phyloP scores from a whole-genome alignment of 768 basidiomycete species.

The Amyloporia xantha region DNA sequence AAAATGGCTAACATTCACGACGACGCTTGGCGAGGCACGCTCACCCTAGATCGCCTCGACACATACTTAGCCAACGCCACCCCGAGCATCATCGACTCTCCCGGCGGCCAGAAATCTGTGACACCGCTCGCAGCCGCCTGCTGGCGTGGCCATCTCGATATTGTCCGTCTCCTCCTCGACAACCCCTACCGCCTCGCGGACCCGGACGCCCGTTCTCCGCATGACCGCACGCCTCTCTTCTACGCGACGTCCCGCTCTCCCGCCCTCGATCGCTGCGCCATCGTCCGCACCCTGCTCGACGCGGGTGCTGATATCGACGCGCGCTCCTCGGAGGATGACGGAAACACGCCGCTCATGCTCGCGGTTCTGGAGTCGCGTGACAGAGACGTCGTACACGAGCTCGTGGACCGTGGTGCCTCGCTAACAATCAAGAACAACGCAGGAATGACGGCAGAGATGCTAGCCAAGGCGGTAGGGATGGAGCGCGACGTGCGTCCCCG shows the following conservation, averaged over 20 bases:
- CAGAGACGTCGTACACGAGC: neutral
- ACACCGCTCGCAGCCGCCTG: slow-evolving; percentile 2
- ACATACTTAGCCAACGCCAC: neutral
- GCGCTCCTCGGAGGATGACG: neutral
- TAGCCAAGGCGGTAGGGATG: neutral
- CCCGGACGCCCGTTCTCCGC: neutral
- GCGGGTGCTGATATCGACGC: neutral
- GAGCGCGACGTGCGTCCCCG: neutral
- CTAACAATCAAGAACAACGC: neutral
- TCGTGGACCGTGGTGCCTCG: slow-evolving; percentile 1
- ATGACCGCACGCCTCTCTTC: neutral
- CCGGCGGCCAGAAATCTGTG: neutral
- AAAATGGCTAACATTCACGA: neutral
- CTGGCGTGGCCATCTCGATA: neutral
- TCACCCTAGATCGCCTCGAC: neutral
- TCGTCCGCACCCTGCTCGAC: neutral
- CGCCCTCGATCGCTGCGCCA: neutral
- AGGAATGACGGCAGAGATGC: neutral
- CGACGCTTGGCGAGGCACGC: neutral
- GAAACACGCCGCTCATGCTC: neutral
- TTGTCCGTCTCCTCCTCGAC: neutral
- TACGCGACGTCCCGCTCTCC: neutral
- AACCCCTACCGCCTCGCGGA: neutral
- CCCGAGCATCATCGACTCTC: neutral
- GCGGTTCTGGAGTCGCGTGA: neutral